Evolutionary conservation across 192 early-diverging fungal genomes (phyloP).

Genomic region (Geosiphon pyriformis): DNA sequence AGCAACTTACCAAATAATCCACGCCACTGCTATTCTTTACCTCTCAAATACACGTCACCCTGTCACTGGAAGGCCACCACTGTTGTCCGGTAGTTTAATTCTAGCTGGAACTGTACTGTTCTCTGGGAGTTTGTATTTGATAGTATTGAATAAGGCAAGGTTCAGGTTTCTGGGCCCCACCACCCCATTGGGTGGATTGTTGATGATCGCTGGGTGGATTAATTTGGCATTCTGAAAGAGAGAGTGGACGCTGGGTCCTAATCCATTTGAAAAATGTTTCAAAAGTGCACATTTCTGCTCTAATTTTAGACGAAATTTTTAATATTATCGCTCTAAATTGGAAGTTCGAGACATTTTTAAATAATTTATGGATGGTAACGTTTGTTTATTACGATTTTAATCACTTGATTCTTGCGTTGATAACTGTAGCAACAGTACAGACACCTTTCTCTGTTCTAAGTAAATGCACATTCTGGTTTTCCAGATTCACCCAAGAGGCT

Average conservation of each 20-base stretch:
- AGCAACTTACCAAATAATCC: conserved; percentile 43
- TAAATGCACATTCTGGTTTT: conserved; percentile 44
- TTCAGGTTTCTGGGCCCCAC: conserved; percentile 40
- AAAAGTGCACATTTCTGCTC: no score
- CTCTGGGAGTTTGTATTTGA: conserved; percentile 46
- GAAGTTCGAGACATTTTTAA: no score
- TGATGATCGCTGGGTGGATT: conserved; percentile 51
- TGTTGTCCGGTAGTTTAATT: conserved; percentile 40
- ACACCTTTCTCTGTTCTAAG: conserved; percentile 40
- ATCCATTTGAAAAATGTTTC: no score
- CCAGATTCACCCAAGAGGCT: conserved; percentile 55
- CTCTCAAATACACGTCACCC: conserved; percentile 25
- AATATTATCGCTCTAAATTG: no score
- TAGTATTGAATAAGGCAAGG: conserved; percentile 33
- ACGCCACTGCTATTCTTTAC: conserved; percentile 38
- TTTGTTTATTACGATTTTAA: no score
- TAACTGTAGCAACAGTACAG: conserved; percentile 58
- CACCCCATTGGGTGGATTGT: conserved; percentile 51
- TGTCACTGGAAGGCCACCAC: conserved; percentile 16
- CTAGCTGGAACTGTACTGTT: conserved; percentile 39
- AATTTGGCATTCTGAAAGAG: conserved; percentile 25
- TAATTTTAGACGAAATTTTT: no score
- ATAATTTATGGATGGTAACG: no score
- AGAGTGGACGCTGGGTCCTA: no score
- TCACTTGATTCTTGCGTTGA: conserved; percentile 70